Percentiles rank a stretch among this genome's conserved stretches.
Conservation (phyloP, 805 yeast genomes). For the Metschnikowia lochheadii region DNA sequence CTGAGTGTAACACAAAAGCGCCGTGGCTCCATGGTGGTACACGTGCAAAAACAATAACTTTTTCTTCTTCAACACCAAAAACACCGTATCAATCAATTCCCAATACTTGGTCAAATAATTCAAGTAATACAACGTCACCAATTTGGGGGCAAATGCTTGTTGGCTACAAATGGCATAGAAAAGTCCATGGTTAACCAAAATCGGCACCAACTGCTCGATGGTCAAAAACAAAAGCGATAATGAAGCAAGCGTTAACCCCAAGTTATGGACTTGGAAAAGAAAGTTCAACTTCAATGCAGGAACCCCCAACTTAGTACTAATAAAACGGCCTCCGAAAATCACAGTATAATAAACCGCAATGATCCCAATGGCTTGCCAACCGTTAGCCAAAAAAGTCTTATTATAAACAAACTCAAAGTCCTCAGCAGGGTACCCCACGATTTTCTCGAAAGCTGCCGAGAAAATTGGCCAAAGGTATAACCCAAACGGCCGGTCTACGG, state of each 20-base stretch:
- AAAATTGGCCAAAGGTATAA: conserved; percentile 68
- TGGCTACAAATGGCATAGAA: conserved; percentile 78
- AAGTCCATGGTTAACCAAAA: conserved; percentile 67
- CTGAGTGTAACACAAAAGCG: conserved; percentile 89
- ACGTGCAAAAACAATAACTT: conserved; percentile 90
- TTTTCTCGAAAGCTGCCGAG: conserved; percentile 40
- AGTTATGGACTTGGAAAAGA: conserved; percentile 82
- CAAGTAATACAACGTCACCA: conserved; percentile 82
- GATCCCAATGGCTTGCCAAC: conserved; percentile 47
- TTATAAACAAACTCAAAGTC: conserved; percentile 66
- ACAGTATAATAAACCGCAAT: conserved; percentile 38
- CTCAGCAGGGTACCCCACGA: conserved; percentile 55
- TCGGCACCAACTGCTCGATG: conserved; percentile 83
- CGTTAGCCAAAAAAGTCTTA: conserved; percentile 63
- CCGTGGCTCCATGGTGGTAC: conserved; percentile 98
- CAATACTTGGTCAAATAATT: conserved; percentile 86
- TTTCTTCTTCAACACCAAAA: conserved; percentile 87
- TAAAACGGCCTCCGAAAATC: conserved; percentile 66
- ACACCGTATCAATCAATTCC: conserved; percentile 88
- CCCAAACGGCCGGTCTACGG: conserved; percentile 49
- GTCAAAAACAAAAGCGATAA: conserved; percentile 61
- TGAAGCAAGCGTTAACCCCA: conserved; percentile 67
- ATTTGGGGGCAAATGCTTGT: conserved; percentile 76
- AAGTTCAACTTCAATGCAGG: conserved; percentile 71
- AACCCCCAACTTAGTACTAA: conserved; percentile 47